A percentile compares a stretch with the other conserved stretches of the same genome.
Conservation (phyloP, 177 flowering plant genomes). For the Tripterygium wilfordii region DNA sequence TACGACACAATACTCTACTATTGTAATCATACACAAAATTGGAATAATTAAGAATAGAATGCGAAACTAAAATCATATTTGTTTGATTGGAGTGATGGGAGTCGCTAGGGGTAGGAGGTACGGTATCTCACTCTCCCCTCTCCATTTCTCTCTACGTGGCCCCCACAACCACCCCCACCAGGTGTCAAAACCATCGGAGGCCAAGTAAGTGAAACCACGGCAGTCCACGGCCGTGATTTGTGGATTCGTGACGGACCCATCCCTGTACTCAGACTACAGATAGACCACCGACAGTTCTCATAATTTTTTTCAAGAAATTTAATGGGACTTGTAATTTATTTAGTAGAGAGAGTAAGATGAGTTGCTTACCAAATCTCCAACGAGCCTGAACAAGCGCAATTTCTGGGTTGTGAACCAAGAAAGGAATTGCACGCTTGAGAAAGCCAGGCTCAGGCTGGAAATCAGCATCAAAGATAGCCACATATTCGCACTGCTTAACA, state of each 20-base stretch:
- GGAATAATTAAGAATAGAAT: too few species aligned
- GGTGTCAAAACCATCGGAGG: neutral
- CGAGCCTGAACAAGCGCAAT: constrained; percentile 96
- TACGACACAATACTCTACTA: too few species aligned
- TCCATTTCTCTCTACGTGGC: neutral
- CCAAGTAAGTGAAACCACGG: neutral
- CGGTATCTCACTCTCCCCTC: too few species aligned
- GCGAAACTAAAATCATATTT: too few species aligned
- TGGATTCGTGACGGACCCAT: neutral
- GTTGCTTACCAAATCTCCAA: constrained; percentile 95
- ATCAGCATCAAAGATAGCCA: constrained; percentile 92
- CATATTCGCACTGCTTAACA: constrained; percentile 79
- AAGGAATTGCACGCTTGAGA: constrained; percentile 77
- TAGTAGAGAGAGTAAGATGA: too few species aligned
- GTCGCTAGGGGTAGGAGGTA: too few species aligned
- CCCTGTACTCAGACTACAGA: neutral
- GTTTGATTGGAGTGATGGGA: too few species aligned
- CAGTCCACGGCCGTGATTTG: neutral
- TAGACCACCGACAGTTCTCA: constrained; percentile 34
- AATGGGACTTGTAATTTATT: too few species aligned
- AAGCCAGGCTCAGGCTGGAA: constrained; percentile 92
- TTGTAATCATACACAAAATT: too few species aligned
- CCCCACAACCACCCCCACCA: neutral
- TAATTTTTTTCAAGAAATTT: neutral
- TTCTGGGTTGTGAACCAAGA: constrained; percentile 58